A percentile compares a stretch with the other conserved stretches of the same genome.
Conservation (phyloP, 768 basidiomycete genomes). For the Cantharellus anzutake region DNA sequence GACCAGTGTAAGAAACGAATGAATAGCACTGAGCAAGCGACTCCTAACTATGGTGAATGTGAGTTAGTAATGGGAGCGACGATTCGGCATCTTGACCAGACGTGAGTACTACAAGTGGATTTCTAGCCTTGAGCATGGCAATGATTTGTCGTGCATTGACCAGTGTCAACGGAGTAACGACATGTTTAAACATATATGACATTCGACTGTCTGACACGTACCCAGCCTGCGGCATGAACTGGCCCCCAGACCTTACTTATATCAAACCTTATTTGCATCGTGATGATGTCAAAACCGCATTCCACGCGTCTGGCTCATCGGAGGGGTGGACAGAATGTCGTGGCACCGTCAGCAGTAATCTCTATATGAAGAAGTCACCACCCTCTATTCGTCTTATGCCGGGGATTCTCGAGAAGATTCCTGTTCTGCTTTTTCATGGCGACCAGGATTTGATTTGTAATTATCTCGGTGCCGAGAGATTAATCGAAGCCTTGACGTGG, state of each 20-base stretch:
- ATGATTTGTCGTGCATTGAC: background rate
- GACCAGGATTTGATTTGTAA: constrained; percentile 97
- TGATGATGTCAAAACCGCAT: constrained; percentile 53
- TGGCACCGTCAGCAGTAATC: constrained; percentile 38
- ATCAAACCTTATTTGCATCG: constrained; percentile 70
- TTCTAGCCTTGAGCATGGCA: background rate
- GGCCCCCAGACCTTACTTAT: constrained; percentile 72
- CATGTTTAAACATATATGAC: constrained; percentile 92
- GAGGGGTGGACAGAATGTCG: constrained; percentile 83
- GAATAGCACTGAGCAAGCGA: constrained; percentile 15
- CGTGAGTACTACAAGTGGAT: constrained; percentile 4
- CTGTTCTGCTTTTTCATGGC: constrained; percentile 81
- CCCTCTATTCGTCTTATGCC: constrained; percentile 68
- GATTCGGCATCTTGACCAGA: constrained; percentile 16
- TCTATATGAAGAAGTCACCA: constrained; percentile 35
- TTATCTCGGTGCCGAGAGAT: constrained; percentile 72
- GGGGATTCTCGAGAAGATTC: constrained; percentile 53
- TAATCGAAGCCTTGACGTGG: constrained; percentile 75
- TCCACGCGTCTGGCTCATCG: constrained; percentile 64
- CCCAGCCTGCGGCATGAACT: constrained; percentile 94
- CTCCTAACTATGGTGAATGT: constrained; percentile 33
- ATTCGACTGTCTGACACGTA: constrained; percentile 67
- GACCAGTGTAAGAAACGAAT: constrained; percentile 35
- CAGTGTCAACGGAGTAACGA: constrained; percentile 47
- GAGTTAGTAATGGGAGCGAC: constrained; percentile 33